Percentiles rank a stretch among this genome's conserved stretches.
These are phyloP conservation scores for Phytophthora constricta DNA, from an alignment of 352 stramenopile genomes.

Conservation along the genomic window DNA sequence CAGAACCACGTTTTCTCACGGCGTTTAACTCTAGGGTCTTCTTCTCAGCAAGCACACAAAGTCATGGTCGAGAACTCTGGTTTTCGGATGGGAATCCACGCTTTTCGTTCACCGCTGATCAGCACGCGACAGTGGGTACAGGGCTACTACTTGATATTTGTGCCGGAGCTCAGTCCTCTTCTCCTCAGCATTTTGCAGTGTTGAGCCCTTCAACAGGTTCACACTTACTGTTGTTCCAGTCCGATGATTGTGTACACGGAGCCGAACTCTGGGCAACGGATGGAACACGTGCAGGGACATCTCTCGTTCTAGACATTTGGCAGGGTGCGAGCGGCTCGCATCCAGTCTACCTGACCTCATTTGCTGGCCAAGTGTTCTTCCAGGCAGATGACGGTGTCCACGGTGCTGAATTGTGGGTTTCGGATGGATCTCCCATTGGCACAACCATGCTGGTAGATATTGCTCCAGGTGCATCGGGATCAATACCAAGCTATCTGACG, in stretches of 20 bases:
- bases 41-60: constrained; percentile 56
- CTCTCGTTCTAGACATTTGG: constrained; percentile 69
- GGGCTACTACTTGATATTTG: constrained; percentile 72
- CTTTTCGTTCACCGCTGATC: constrained; percentile 36
- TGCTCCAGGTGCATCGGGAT: constrained; percentile 41
- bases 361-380: constrained; percentile 65
- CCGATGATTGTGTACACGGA: constrained; percentile 83
- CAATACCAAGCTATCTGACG: constrained; percentile 50
- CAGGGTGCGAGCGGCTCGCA: constrained; percentile 45
- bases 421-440: constrained; percentile 54
- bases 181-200: constrained; percentile 57
- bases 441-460: constrained; percentile 75
- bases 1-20: constrained; percentile 45
- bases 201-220: constrained; percentile 9
- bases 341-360: constrained; percentile 64
- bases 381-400: constrained; percentile 80
- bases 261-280: constrained; percentile 84
- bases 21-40: constrained; percentile 46
- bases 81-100: constrained; percentile 51
- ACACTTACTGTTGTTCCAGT: constrained; percentile 76
- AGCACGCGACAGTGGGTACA: constrained; percentile 41
- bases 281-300: constrained; percentile 54
- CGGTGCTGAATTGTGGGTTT: constrained; percentile 83
- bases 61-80: constrained; percentile 66
- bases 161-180: constrained; percentile 45